These are phyloP conservation scores for Candida bentonensis DNA, from an alignment of 805 yeast genomes.

Conservation along the genomic window DNA sequence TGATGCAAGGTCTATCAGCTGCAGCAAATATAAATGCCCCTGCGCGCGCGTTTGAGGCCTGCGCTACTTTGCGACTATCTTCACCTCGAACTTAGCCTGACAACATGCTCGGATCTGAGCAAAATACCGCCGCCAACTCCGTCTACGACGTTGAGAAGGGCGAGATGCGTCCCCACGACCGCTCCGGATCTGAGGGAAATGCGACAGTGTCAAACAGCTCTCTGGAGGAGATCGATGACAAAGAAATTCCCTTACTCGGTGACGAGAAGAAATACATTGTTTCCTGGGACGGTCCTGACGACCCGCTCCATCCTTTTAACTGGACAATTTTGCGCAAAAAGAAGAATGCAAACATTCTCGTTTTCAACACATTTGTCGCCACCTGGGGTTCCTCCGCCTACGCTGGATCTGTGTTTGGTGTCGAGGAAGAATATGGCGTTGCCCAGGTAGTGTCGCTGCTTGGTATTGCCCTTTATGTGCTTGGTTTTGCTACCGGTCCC, in stretches of 20 bases:
- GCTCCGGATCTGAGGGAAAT: too few species aligned
- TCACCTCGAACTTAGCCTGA: too few species aligned
- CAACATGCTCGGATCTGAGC: too few species aligned
- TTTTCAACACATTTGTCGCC: conserved; percentile 2
- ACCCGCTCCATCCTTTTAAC: conserved; percentile 55
- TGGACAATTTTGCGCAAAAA: conserved; percentile 20
- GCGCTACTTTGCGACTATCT: too few species aligned
- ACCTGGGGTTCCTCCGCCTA: conserved; percentile 32
- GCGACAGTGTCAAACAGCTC: too few species aligned
- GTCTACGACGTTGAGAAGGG: too few species aligned
- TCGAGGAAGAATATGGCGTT: conserved; percentile 38
- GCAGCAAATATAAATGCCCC: too few species aligned
- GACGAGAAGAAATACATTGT: conserved; percentile 23
- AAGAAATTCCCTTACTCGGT: conserved; percentile 10
- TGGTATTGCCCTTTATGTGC: conserved; percentile 68
- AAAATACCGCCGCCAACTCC: too few species aligned
- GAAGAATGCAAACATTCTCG: conserved; percentile 5
- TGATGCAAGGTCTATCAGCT: too few species aligned
- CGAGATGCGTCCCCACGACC: too few species aligned
- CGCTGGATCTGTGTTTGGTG: conserved; percentile 24
- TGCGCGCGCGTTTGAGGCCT: too few species aligned
- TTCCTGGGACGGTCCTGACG: conserved; percentile 54
- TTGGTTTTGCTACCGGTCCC: conserved; percentile 92
- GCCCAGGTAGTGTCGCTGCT: conserved; percentile 58
- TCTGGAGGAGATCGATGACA: conserved; percentile 10